Evolutionary conservation across 352 stramenopile species (phyloP).

Genomic region (Phytophthora palmivora): DNA sequence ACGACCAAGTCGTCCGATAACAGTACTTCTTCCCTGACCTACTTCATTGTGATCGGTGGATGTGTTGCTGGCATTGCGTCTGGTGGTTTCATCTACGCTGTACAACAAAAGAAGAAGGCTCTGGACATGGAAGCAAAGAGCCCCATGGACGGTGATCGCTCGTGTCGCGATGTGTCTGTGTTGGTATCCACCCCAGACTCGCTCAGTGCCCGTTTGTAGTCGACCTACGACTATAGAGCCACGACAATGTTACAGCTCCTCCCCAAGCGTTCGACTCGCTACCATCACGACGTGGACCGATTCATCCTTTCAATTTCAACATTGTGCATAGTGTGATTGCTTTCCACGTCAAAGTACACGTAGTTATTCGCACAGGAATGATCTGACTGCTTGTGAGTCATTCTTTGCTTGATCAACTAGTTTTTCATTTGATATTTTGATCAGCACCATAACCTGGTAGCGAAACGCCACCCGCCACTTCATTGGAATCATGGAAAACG

Average conservation of each 20-base stretch:
- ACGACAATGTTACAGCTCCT: conserved; percentile 1
- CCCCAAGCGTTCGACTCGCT: conserved; percentile 29
- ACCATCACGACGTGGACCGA: conserved; percentile 33
- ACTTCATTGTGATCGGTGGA: conserved; percentile 47
- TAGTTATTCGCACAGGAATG: conserved; percentile 25
- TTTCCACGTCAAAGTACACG: conserved; percentile 31
- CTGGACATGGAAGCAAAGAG: conserved; percentile 54
- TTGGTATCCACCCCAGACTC: conserved; percentile 42
- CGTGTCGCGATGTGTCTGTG: conserved; percentile 43
- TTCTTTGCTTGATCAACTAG: no score
- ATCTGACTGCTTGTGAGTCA: conserved; percentile 12
- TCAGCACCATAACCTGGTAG: neutral
- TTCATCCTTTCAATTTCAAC: conserved; percentile 19
- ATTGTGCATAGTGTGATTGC: conserved; percentile 27
- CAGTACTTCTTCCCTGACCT: conserved; percentile 34
- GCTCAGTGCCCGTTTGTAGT: conserved; percentile 26
- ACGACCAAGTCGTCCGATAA: conserved; percentile 56
- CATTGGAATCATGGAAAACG: conserved; percentile 5
- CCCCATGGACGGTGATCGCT: conserved; percentile 35
- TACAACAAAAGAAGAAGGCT: conserved; percentile 63
- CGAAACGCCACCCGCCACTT: conserved; percentile 32
- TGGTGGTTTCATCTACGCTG: conserved; percentile 50
- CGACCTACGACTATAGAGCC: conserved; percentile 1
- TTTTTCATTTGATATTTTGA: neutral
- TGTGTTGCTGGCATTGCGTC: conserved; percentile 44